phyloP scores from a whole-genome alignment of 345 rosid species.

The Boechera retrofracta region DNA sequence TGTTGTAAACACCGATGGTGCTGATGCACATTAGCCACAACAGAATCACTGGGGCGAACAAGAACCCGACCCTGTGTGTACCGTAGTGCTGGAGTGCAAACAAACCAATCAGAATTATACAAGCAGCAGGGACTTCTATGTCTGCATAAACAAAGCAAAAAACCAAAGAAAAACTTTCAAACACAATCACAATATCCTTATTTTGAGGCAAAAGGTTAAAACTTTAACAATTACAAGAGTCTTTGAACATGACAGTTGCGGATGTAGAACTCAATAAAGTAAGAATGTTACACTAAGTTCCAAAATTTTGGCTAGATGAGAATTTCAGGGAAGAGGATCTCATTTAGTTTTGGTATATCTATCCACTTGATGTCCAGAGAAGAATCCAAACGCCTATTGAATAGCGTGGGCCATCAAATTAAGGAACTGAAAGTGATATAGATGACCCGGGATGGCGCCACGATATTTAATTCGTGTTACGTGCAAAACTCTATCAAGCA shows the following conservation, averaged over 20 bases:
- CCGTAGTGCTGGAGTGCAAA: slow-evolving; percentile 96
- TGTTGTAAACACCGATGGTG: slow-evolving; percentile 75
- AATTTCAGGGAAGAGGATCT: slow-evolving; percentile 21
- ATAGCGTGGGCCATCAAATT: slow-evolving; percentile 38
- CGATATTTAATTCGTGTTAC: slow-evolving; percentile 31
- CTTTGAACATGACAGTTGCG: slow-evolving; percentile 15
- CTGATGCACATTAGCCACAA: slow-evolving; percentile 84
- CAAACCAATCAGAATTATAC: slow-evolving; percentile 73
- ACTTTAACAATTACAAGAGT: slow-evolving; percentile 19
- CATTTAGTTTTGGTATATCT: not conserved
- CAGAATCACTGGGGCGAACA: slow-evolving; percentile 85
- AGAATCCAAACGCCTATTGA: slow-evolving; percentile 36
- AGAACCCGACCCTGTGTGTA: slow-evolving; percentile 85
- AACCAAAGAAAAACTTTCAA: slow-evolving; percentile 20
- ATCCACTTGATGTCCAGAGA: slow-evolving; percentile 35
- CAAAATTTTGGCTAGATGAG: slow-evolving; percentile 31
- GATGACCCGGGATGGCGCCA: not conserved
- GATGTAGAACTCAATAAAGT: slow-evolving; percentile 4
- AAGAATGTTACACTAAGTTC: slow-evolving; percentile 27
- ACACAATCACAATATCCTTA: slow-evolving; percentile 3
- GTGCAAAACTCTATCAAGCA: slow-evolving; percentile 44
- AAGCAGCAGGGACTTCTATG: slow-evolving; percentile 77
- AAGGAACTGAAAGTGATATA: slow-evolving; percentile 24
- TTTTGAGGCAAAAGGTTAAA: not conserved
- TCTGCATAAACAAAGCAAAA: slow-evolving; percentile 55